Conservation (phyloP, 2,329 filamentous ascomycete genomes). For the Salinomyces thailandicus region DNA sequence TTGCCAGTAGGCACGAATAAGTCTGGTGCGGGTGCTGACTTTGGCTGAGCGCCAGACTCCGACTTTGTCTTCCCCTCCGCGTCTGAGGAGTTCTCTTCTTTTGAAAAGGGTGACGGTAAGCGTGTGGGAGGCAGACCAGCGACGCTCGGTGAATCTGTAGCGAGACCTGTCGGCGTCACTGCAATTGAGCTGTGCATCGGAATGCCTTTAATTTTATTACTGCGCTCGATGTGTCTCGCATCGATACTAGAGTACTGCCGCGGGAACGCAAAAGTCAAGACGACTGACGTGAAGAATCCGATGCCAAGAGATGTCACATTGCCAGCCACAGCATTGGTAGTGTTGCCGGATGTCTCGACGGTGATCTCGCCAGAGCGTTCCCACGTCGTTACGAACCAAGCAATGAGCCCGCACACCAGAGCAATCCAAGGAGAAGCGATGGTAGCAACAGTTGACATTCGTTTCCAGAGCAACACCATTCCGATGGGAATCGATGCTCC, state of each 20-base stretch:
- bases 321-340: conserved; percentile 31
- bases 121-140: too few species aligned
- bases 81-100: too few species aligned
- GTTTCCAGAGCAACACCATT: conserved; percentile 35
- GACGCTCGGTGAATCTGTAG: too few species aligned
- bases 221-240: conserved; percentile 29
- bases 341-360: conserved; percentile 29
- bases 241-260: conserved; percentile 28
- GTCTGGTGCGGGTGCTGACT: conserved; percentile 16
- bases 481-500: conserved; percentile 36
- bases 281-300: conserved; percentile 28
- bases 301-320: conserved; percentile 55
- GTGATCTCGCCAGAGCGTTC: conserved; percentile 30
- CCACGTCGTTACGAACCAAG: conserved; percentile 33
- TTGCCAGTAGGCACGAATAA: conserved; percentile 27
- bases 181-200: conserved; percentile 24
- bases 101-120: neutral
- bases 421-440: conserved; percentile 24
- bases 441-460: conserved; percentile 29
- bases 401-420: conserved; percentile 32
- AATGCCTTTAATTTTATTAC: conserved; percentile 28
- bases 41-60: conserved; percentile 5
- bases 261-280: conserved; percentile 29
- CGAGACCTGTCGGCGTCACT: conserved; percentile 7
- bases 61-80: neutral